A percentile compares a stretch with the other conserved stretches of the same genome.
phyloP scores from a whole-genome alignment of 176 grass and related monocot species.

The Rhynchospora breviuscula region DNA sequence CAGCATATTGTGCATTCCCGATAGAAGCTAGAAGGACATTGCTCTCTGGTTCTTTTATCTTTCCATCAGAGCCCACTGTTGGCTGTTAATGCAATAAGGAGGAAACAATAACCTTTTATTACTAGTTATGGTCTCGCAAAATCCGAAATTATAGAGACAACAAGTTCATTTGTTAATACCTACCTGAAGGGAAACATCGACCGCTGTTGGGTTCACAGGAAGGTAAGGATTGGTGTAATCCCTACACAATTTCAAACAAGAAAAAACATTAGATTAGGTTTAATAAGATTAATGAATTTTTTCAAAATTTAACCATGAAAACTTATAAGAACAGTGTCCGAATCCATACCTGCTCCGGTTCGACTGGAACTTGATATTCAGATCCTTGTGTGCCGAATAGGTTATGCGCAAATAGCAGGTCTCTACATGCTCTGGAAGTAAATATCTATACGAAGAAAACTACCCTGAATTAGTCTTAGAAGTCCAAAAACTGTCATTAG shows the following conservation, averaged over 20 bases:
- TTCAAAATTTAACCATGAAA: neutral
- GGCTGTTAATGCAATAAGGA: slow-evolving; percentile 45
- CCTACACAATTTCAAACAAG: slow-evolving; percentile 29
- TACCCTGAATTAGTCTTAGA: neutral
- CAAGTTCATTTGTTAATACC: neutral
- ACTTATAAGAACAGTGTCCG: neutral
- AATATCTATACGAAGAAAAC: slow-evolving; percentile 55
- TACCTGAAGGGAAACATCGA: slow-evolving; percentile 78
- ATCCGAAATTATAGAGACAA: neutral
- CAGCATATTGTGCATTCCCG: slow-evolving; percentile 94
- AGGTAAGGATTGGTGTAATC: slow-evolving; percentile 99
- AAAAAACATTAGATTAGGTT: slow-evolving; percentile 5
- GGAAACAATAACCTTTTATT: neutral
- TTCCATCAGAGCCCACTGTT: slow-evolving; percentile 65
- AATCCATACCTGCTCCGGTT: slow-evolving; percentile 77
- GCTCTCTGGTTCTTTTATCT: slow-evolving; percentile 67
- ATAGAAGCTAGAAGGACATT: slow-evolving; percentile 93
- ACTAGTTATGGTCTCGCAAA: neutral
- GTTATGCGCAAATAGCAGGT: slow-evolving; percentile 79
- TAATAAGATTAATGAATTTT: neutral
- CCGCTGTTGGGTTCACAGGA: slow-evolving; percentile 88
- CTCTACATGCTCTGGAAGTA: slow-evolving; percentile 66
- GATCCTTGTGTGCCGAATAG: slow-evolving; percentile 97
- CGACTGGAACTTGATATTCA: slow-evolving; percentile 99
- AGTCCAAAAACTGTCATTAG: neutral